Evolutionary conservation across 345 rosid species (phyloP).

Genomic region (Pistacia integerrima): DNA sequence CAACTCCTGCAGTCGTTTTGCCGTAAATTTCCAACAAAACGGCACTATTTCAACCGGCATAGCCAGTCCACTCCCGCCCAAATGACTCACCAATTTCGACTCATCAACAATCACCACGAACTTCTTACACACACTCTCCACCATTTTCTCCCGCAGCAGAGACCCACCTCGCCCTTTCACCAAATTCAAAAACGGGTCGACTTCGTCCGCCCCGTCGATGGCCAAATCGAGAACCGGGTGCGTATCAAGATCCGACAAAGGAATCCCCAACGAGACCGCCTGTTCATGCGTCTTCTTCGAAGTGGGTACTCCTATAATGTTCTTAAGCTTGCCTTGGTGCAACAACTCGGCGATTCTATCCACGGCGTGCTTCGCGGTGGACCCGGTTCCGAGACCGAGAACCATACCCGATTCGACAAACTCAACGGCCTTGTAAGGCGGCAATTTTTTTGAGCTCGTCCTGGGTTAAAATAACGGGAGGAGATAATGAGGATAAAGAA

Average conservation of each 20-base stretch:
- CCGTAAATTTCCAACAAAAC: conserved; percentile 79
- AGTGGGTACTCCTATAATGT: conserved; percentile 85
- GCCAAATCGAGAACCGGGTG: conserved; percentile 77
- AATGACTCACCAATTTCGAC: conserved; percentile 55
- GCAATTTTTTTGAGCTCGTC: conserved; percentile 82
- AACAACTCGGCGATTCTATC: conserved; percentile 84
- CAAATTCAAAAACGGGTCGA: conserved; percentile 72
- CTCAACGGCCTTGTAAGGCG: conserved; percentile 93
- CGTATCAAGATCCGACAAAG: conserved; percentile 75
- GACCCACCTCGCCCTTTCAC: conserved; percentile 98
- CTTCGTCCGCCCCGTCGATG: conserved; percentile 98
- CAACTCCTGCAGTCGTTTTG: conserved; percentile 47
- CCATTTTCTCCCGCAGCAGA: conserved; percentile 87
- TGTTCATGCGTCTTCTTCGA: conserved; percentile 75
- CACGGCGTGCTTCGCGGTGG: conserved; percentile 96
- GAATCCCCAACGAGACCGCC: conserved; percentile 80
- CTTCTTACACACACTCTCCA: conserved; percentile 75
- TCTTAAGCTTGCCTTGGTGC: conserved; percentile 60
- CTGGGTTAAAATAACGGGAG: conserved; percentile 48
- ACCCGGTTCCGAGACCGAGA: conserved; percentile 92
- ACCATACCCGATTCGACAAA: conserved; percentile 98
- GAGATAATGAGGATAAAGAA: conserved; percentile 12
- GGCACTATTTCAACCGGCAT: conserved; percentile 89
- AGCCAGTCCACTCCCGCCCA: conserved; percentile 80
- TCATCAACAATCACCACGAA: conserved; percentile 81